A percentile compares a stretch with the other conserved stretches of the same genome.
Evolutionary conservation across 2,329 filamentous ascomycete genomes (phyloP).

Genomic region (Ampelomyces quisqualis): DNA sequence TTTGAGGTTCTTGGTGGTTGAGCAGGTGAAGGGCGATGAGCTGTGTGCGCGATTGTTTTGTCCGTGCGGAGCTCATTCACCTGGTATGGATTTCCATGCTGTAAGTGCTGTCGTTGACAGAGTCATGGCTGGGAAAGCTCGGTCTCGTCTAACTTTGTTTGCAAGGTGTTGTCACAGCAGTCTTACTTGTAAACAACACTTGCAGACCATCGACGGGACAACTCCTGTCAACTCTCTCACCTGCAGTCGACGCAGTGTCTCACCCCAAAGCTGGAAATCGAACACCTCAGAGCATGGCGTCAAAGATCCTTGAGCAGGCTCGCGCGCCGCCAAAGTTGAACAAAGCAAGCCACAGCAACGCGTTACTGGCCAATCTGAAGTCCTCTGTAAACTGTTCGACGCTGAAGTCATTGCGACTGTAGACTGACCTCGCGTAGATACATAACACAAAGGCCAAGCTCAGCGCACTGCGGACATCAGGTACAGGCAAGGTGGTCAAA

Average conservation of each 20-base stretch:
- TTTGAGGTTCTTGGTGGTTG: background rate
- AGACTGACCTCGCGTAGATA: conserved; percentile 2
- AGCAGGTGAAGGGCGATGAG: background rate
- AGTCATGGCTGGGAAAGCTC: no score
- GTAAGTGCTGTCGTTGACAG: background rate
- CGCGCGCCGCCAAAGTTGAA: background rate
- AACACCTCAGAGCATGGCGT: background rate
- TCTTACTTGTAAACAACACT: background rate
- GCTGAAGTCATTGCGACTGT: no score
- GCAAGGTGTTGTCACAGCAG: no score
- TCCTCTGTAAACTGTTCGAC: background rate
- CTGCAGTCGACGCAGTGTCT: background rate
- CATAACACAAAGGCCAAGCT: conserved; percentile 9
- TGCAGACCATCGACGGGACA: background rate
- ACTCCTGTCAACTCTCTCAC: background rate
- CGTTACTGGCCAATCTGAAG: background rate
- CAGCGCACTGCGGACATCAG: background rate
- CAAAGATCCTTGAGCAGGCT: background rate
- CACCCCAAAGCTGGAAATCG: background rate
- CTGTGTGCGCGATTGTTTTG: background rate
- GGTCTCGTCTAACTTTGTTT: no score
- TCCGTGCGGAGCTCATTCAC: background rate
- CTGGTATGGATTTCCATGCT: background rate
- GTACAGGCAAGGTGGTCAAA: conserved; percentile 6
- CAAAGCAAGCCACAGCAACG: background rate